Evolutionary conservation across 2,329 filamentous ascomycete species (phyloP), one percentile per base, ranked within the genome.

Genomic region (Delphinella strobiligena): DNA sequence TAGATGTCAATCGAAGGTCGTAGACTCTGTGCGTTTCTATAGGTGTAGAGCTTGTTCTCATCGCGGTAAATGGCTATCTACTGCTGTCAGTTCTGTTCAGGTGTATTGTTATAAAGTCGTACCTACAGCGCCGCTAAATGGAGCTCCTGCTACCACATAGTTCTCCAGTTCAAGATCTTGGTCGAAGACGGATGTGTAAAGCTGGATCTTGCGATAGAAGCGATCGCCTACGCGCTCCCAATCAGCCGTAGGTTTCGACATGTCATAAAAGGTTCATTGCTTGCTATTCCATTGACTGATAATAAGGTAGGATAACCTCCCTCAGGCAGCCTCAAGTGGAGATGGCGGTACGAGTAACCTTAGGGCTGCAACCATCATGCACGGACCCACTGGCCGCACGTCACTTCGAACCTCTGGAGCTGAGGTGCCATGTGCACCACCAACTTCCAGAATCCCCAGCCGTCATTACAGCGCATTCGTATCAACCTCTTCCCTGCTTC

Each of bases 1-100:
- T 95, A 95, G 40, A 98, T 78, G 57, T 95, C 87, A 63, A 98
- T 93, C 51, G 78, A 82, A 15, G 86, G 79, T 62, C 88, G 93
- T 12, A 77, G 68, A 12, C 78, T 69, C 52, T 80, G 76, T 2
- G 78, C 69, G 37, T 80, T 78, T 47, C 83, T 77, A 59, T 86
- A 88, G 19, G 82, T 75, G 47, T 87, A 75, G 24, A 94, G 68
- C 60, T 93, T 94, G 50, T 72, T 75, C 52, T 93, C 84, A 64
- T 96, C 86, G 36, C 87, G 85, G 67, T 87, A 86, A 44, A 96
- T 67, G 37, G 89, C 87, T 93, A 58, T 33, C 38, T 93, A 58
- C 31, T 29, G 31, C 10, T 18, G 42, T 59, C 45, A 58, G 53
- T 34, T 18, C 39, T 18, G 35, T 11, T 11, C 27, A 10, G 38